Evolutionary conservation across 1,284 basidiomycete species (phyloP).

Genomic region (Vanrija humicola): DNA sequence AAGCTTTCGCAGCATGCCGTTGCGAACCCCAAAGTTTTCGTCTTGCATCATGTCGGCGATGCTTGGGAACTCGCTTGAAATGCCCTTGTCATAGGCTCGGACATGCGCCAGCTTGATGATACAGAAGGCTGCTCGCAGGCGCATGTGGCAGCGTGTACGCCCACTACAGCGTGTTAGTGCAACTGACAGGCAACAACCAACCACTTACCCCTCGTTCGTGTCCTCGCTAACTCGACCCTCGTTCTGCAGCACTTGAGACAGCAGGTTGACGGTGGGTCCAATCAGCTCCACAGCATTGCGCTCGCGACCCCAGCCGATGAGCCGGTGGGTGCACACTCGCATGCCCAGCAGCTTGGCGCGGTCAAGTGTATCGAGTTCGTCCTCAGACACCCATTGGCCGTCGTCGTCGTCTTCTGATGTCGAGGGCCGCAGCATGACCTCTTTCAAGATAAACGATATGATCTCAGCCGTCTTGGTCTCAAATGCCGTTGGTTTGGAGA

Average conservation of each 20-base stretch:
- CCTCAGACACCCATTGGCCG: conserved; percentile 64
- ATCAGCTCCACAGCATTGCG: conserved; percentile 64
- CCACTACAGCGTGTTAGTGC: conserved; percentile 21
- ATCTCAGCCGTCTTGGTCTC: conserved; percentile 72
- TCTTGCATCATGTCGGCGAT: conserved; percentile 80
- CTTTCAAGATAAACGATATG: conserved; percentile 66
- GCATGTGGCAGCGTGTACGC: conserved; percentile 52
- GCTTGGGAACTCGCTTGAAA: conserved; percentile 62
- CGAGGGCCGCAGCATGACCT: conserved; percentile 61
- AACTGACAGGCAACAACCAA: neutral
- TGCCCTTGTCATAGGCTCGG: conserved; percentile 59
- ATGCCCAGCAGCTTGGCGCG: conserved; percentile 68
- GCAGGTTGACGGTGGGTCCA: conserved; percentile 68
- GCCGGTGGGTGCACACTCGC: conserved; percentile 74
- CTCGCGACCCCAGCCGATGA: conserved; percentile 61
- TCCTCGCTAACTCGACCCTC: conserved; percentile 63
- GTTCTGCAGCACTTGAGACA: conserved; percentile 63
- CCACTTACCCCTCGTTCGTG: conserved; percentile 60
- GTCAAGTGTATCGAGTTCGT: conserved; percentile 52
- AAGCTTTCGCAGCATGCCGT: conserved; percentile 71
- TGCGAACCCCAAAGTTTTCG: conserved; percentile 79
- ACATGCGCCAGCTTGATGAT: conserved; percentile 74
- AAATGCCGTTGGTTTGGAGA: conserved; percentile 65
- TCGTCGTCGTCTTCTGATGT: conserved; percentile 53
- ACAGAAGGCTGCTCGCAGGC: conserved; percentile 75